These are phyloP conservation scores for Yarrowia divulgata DNA, from an alignment of 805 yeast species.

Conservation along the genomic window DNA sequence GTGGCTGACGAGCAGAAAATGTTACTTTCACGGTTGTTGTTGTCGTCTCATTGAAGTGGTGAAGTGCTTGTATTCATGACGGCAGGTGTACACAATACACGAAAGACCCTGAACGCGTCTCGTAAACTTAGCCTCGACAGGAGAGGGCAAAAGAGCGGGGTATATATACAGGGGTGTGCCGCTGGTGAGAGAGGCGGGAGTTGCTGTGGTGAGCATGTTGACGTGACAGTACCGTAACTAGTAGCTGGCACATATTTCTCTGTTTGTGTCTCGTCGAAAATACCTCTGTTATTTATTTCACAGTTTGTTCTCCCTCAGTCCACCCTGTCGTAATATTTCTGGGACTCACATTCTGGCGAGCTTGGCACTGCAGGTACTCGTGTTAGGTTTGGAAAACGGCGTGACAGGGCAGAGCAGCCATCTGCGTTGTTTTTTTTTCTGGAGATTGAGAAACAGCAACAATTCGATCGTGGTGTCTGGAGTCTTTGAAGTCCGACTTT, in stretches of 20 bases:
- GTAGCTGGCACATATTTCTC: too few species aligned
- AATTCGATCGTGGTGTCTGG: too few species aligned
- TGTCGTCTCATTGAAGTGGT: too few species aligned
- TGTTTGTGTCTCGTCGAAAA: too few species aligned
- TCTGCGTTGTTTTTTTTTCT: background rate
- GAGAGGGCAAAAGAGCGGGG: conserved; percentile 4
- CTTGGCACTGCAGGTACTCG: conserved; percentile 32
- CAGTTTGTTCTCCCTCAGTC: background rate
- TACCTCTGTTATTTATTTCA: too few species aligned
- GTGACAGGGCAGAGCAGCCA: background rate
- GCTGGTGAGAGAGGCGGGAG: background rate
- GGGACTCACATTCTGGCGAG: conserved; percentile 12
- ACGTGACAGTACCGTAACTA: too few species aligned
- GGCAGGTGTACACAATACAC: too few species aligned
- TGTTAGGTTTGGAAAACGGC: conserved; percentile 25
- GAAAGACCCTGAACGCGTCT: background rate
- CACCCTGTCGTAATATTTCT: background rate
- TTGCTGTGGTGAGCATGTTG: background rate
- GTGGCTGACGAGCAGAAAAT: too few species aligned
- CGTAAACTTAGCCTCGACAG: background rate
- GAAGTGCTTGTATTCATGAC: too few species aligned
- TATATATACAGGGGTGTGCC: conserved; percentile 5
- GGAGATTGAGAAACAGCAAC: background rate
- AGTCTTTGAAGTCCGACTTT: background rate
- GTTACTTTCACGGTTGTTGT: too few species aligned